These are phyloP conservation scores for Avena insularis DNA, from an alignment of 176 grass and related monocot species.

Conservation along the genomic window DNA sequence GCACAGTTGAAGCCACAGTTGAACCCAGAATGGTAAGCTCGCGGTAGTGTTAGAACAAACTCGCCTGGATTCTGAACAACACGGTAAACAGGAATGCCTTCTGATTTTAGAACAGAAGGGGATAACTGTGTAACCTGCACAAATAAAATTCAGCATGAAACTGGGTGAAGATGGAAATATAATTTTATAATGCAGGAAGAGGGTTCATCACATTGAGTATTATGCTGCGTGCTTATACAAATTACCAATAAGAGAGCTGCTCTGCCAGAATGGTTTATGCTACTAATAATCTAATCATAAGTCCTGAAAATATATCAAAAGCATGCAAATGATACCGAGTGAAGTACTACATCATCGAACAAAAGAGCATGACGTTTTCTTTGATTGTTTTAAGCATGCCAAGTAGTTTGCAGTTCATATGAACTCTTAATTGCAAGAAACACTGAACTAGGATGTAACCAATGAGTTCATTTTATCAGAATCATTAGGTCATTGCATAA, in stretches of 20 bases:
- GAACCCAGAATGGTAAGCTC: slow-evolving; percentile 95
- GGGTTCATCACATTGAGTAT: not conserved
- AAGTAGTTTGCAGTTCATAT: slow-evolving; percentile 2
- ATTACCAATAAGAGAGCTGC: not conserved
- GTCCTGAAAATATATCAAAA: slow-evolving; percentile 22
- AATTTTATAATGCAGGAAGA: slow-evolving; percentile 28
- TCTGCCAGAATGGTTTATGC: slow-evolving; percentile 21
- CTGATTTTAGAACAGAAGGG: slow-evolving; percentile 89
- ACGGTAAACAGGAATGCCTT: slow-evolving; percentile 83
- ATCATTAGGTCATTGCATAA: slow-evolving; percentile 25
- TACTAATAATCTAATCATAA: slow-evolving; percentile 15
- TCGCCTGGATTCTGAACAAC: slow-evolving; percentile 78
- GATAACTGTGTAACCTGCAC: slow-evolving; percentile 95
- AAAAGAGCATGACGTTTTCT: slow-evolving; percentile 24
- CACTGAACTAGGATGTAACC: slow-evolving; percentile 17
- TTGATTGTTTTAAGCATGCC: slow-evolving; percentile 27
- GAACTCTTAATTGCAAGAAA: slow-evolving; percentile 3
- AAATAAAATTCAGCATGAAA: slow-evolving; percentile 34
- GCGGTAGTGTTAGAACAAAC: slow-evolving; percentile 88
- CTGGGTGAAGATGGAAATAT: slow-evolving; percentile 25
- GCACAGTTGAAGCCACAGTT: slow-evolving; percentile 99
- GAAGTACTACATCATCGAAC: not conserved
- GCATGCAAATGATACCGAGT: slow-evolving; percentile 35
- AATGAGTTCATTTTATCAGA: slow-evolving; percentile 14
- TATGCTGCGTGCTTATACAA: not conserved